Base-by-base conservation (phyloP, 352 stramenopile species). In the Phytophthora agathidicida region DNA sequence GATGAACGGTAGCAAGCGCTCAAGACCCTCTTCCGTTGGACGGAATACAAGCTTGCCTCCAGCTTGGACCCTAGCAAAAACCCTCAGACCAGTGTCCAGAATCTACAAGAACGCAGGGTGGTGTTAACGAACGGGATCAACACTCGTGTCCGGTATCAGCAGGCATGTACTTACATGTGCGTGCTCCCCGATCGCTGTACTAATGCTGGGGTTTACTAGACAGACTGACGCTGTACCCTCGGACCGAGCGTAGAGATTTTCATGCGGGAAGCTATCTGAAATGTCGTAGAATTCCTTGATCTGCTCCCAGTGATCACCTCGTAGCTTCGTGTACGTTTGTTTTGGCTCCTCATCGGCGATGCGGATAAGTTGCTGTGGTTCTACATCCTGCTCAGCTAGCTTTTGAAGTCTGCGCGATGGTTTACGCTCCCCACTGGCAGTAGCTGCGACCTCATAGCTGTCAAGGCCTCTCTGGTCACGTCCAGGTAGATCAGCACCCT, bases 41-140 rank as follows among this genome's bases (percentile, higher is more conserved):
- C 91, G 83, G 46, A 94, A 97, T 38, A 88, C 59, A 19, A 80
- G 68, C 5, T 68, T 71, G 3, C 75, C 62, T 7, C 68, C 68
- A 13, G 70, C 51, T 26, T 77, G 73, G 8, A 87, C 79, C 41
- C 86, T 86, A 47, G 89, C 80, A 63, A 97, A 96, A 28, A 94
- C 83, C 13, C 88, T 83, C n/a, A 97, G 58, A 2, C 91, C 91
- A 22, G 88, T 95, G 65, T 96, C 91, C 16, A 97, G 63, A 26
- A 97, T 80, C 66, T 88, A 33, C 13, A 30, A n/a, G 26, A 41
- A 26, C 32, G 4, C 36, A 50, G 16, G 27, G 31, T 32, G 36
- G 7, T 51, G 30, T 24, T 17, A 33, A 16, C 7, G 32, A 27
- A 19, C 6, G 8, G 20, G 33, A 39, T 9, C 14, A 31, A 32